phyloP scores from a whole-genome alignment of 176 grass and related monocot species.

The Elymus sibiricus region DNA sequence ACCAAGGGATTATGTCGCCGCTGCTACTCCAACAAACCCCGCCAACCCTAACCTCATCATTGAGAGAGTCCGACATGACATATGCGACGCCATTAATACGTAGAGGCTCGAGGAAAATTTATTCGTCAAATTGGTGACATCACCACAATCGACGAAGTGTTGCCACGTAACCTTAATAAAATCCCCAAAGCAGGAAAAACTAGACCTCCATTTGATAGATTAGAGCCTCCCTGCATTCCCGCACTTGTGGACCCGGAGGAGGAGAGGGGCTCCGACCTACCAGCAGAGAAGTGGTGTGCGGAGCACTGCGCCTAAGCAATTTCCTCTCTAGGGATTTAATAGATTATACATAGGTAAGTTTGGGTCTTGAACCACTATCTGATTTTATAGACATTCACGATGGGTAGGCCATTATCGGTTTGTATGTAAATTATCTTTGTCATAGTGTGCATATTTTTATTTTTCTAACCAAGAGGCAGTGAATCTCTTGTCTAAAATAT shows the following conservation, averaged over 20 bases:
- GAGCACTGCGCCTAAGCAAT: not conserved
- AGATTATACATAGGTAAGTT: too few species aligned
- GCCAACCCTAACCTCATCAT: not conserved
- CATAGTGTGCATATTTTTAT: too few species aligned
- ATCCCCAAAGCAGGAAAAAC: not conserved
- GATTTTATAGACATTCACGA: too few species aligned
- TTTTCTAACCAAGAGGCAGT: too few species aligned
- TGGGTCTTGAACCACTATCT: too few species aligned
- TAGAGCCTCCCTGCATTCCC: not conserved
- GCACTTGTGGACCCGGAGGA: not conserved
- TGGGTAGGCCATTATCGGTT: too few species aligned
- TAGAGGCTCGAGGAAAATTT: not conserved
- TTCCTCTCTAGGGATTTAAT: not conserved
- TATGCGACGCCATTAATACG: not conserved
- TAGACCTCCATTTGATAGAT: not conserved
- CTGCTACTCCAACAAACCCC: not conserved
- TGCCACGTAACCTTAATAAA: not conserved
- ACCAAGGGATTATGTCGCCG: not conserved
- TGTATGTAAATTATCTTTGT: too few species aligned
- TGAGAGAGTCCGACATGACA: not conserved
- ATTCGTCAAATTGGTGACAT: not conserved
- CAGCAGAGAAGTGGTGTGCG: not conserved
- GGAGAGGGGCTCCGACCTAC: not conserved
- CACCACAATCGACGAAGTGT: not conserved
- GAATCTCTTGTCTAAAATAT: too few species aligned